These are phyloP conservation scores for Myochromella boudieri DNA, from an alignment of 768 basidiomycete species.

Conservation along the genomic window DNA sequence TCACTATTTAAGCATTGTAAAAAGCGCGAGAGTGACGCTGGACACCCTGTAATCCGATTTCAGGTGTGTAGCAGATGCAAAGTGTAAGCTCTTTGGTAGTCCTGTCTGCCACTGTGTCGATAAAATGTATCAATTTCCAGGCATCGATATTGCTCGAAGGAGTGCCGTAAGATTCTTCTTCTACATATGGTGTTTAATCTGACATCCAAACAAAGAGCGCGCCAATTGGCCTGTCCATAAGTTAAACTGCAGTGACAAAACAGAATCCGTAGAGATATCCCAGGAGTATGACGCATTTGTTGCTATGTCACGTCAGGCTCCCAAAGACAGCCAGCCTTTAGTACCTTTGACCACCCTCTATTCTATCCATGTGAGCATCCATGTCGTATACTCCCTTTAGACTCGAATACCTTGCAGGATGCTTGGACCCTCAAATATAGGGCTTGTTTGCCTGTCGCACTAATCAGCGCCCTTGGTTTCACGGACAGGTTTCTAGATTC, in stretches of 20 bases:
- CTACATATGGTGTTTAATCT: background rate
- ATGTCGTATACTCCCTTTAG: background rate
- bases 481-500: background rate
- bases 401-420: background rate
- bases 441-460: background rate
- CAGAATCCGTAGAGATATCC: background rate
- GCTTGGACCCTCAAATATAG: background rate
- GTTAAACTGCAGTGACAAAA: background rate
- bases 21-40: background rate
- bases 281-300: background rate
- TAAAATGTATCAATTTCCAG: background rate
- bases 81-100: background rate
- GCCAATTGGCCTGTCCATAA: background rate
- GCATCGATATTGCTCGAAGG: background rate
- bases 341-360: background rate
- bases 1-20: conserved; percentile 3
- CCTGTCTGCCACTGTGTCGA: background rate
- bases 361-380: background rate
- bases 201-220: background rate
- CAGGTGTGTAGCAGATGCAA: conserved; percentile 3
- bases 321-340: too few species aligned
- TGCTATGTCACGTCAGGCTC: too few species aligned
- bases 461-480: background rate
- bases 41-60: background rate
- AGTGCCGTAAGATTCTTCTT: background rate